Base-by-base conservation (phyloP, 192 early-diverging fungal species). In the Spinellus fusiger region DNA sequence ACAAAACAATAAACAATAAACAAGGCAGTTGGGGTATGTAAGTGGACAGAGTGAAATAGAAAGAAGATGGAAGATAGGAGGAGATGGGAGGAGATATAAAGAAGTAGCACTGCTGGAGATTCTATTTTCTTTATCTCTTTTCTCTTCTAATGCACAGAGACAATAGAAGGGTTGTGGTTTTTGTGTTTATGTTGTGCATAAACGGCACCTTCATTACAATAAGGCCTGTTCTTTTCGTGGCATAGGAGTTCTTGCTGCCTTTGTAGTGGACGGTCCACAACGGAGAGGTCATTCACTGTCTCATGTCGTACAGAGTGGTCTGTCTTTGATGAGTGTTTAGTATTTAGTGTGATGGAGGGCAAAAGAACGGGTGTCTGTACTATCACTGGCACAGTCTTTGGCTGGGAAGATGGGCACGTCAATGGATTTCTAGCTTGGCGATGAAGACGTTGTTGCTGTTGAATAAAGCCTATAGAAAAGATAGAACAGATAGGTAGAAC, bases 401-500 rank as follows among this genome's bases (percentile, higher is more conserved):
- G n/a, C n/a, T n/a, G n/a, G n/a, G n/a, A n/a, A n/a, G n/a, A n/a
- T n/a, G n/a, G n/a, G n/a, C n/a, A n/a, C n/a, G n/a, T n/a, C n/a
- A n/a, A n/a, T n/a, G n/a, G n/a, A n/a, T n/a, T n/a, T n/a, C n/a
- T n/a, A n/a, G n/a, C 15, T 48, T 48, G 27, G 26, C 40, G 46
- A 27, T 33, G 23, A 16, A 49, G n/a, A 64, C 71, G 56, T 16
- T 40, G 47, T 65, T 73, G 71, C 22, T 73, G 71, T 28, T 59
- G 29, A 52, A 73, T 64, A 33, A 73, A 73, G 0, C 71, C 70
- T 72, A 49, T 46, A 38, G 27, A 49, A 54, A 18, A 63, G 28
- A 38, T 5, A 35, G 25, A 54, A 3, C 7, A 40, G 32, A 28
- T 18, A 3, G 20, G 16, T 37, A 20, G 12, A n/a, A n/a, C 16